Percentiles rank a stretch among this genome's conserved stretches.
These are phyloP conservation scores for Lactifluus rugatus DNA, from an alignment of 768 basidiomycete species.

Conservation along the genomic window DNA sequence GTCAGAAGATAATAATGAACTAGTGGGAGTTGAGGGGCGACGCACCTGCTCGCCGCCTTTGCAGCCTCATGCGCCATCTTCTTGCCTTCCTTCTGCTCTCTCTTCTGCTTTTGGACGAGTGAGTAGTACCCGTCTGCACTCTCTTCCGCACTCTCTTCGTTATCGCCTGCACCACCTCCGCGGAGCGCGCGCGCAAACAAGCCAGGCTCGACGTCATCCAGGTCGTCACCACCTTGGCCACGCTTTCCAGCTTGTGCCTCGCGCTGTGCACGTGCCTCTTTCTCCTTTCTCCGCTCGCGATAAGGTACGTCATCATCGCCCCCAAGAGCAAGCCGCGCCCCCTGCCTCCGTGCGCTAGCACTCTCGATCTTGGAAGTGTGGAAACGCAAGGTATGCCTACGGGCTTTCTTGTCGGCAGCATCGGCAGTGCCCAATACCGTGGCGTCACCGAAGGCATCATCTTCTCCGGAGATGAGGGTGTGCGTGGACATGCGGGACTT, in stretches of 20 bases:
- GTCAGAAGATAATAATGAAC: neutral
- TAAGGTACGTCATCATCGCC: slow-evolving; percentile 97
- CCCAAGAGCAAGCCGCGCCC: slow-evolving; percentile 62
- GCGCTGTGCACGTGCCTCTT: slow-evolving; percentile 44
- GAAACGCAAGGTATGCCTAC: slow-evolving; percentile 80
- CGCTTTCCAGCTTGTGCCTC: slow-evolving; percentile 40
- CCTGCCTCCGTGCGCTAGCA: slow-evolving; percentile 62
- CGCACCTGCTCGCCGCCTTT: slow-evolving; percentile 48
- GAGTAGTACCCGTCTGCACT: slow-evolving; percentile 78
- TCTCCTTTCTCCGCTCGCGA: slow-evolving; percentile 58
- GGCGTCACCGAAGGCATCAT: slow-evolving; percentile 64
- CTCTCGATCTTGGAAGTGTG: slow-evolving; percentile 88
- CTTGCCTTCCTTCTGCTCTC: slow-evolving; percentile 67
- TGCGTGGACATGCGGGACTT: slow-evolving; percentile 16
- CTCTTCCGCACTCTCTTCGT: slow-evolving; percentile 32
- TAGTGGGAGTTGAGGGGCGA: neutral
- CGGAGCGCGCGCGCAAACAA: slow-evolving; percentile 21
- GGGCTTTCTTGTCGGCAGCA: slow-evolving; percentile 71
- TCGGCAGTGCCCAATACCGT: slow-evolving; percentile 60
- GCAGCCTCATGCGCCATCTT: slow-evolving; percentile 70
- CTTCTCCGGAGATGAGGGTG: slow-evolving; percentile 17
- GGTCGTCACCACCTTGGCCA: slow-evolving; percentile 53
- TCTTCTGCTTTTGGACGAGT: slow-evolving; percentile 66
- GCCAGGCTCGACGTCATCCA: slow-evolving; percentile 49
- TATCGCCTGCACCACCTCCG: slow-evolving; percentile 31